Conservation (phyloP, 805 yeast species). For the Saccharomycodes ludwigii region DNA sequence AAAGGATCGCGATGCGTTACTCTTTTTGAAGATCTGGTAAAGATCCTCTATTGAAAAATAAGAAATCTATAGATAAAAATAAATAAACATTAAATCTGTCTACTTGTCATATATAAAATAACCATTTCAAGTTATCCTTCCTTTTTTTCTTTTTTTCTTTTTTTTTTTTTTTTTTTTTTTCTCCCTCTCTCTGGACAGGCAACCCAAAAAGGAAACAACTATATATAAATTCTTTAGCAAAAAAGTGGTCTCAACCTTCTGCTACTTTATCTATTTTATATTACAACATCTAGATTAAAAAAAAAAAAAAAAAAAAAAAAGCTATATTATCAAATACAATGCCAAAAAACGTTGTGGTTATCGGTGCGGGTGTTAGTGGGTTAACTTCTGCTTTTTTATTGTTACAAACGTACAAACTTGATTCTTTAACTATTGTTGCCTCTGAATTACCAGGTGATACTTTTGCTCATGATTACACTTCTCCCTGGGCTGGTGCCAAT, state of each 20-base stretch:
- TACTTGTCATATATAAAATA: too few relatives aligned
- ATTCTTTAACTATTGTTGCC: slow-evolving; percentile 29
- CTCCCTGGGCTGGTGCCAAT: slow-evolving; percentile 65
- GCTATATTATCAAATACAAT: not conserved
- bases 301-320: not conserved
- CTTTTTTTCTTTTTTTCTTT: too few relatives aligned
- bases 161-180: too few relatives aligned
- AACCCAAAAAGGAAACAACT: too few relatives aligned
- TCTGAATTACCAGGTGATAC: slow-evolving; percentile 45
- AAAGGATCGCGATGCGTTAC: too few relatives aligned
- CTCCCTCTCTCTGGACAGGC: too few relatives aligned
- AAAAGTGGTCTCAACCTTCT: not conserved
- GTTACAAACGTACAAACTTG: slow-evolving; percentile 25
- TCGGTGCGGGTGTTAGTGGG: slow-evolving; percentile 45
- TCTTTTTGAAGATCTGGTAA: too few relatives aligned
- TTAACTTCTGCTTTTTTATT: slow-evolving; percentile 37
- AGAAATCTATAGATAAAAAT: too few relatives aligned
- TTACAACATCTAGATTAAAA: not conserved
- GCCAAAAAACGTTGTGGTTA: slow-evolving; percentile 8
- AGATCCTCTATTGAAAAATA: too few relatives aligned
- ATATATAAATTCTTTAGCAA: not conserved
- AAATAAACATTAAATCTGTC: too few relatives aligned
- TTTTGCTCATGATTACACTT: slow-evolving; percentile 37
- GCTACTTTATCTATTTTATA: not conserved
- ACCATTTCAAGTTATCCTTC: too few relatives aligned